These are phyloP conservation scores for Emmonsia crescens DNA, from an alignment of 2,329 filamentous ascomycete genomes.

Conservation along the genomic window DNA sequence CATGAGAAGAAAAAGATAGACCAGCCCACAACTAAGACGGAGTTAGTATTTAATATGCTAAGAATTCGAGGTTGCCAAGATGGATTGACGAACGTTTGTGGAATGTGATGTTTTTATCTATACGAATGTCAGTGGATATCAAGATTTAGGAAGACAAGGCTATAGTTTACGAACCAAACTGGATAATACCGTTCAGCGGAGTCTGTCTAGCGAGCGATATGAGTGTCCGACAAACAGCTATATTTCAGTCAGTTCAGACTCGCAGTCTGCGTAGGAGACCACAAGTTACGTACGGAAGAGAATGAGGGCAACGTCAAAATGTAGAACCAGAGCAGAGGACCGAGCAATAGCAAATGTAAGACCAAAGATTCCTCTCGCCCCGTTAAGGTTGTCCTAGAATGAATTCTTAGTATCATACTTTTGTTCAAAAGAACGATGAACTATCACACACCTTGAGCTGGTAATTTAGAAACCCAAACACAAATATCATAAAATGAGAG, in stretches of 20 bases:
- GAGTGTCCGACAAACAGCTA: slow-evolving; percentile 66
- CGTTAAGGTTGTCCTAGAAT: slow-evolving; percentile 52
- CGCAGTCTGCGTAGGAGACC: not conserved
- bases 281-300: slow-evolving; percentile 44
- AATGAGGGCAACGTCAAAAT: slow-evolving; percentile 70
- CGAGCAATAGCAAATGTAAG: slow-evolving; percentile 67
- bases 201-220: slow-evolving; percentile 73
- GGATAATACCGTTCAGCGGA: slow-evolving; percentile 73
- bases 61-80: not conserved
- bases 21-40: slow-evolving; percentile 54
- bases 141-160: not conserved
- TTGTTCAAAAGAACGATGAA: not conserved
- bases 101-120: slow-evolving; percentile 78
- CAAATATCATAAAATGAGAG: slow-evolving; percentile 65
- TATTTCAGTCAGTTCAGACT: slow-evolving; percentile 6
- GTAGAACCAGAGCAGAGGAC: slow-evolving; percentile 63
- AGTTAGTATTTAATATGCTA: slow-evolving; percentile 5
- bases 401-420: not conserved
- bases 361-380: slow-evolving; percentile 58
- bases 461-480: slow-evolving; percentile 71
- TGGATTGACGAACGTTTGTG: slow-evolving; percentile 48
- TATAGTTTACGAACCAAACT: slow-evolving; percentile 43
- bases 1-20: slow-evolving; percentile 82
- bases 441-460: slow-evolving; percentile 47
- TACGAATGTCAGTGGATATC: not conserved